Base-by-base conservation (phyloP, 139 green algal species). In the Asterochloris sp. region DNA sequence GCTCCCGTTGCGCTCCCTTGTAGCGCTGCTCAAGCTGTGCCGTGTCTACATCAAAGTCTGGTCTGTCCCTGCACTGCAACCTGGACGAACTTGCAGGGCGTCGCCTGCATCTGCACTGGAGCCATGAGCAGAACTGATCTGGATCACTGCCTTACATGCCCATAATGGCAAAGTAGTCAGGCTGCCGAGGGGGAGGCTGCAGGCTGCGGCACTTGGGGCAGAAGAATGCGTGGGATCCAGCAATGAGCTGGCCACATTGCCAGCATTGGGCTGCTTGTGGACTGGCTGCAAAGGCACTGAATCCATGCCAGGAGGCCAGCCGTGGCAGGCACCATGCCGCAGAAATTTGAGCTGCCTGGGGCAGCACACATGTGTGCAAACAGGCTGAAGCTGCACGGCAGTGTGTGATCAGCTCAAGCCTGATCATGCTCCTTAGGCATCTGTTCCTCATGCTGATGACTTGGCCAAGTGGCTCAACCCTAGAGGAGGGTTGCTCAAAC, bases 1-100 rank as follows among this genome's bases (percentile, higher is more conserved):
- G 73, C 23, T 85, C 79, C 82, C 83, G 87, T 85, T 95, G 92
- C 66, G 94, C 82, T 21, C 54, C 54, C 79, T 91, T 92, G 88
- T 95, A 95, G 6, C 80, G 81, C 54, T 62, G 68, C 78, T 95
- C 92, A 54, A 95, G 87, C 16, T 83, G 24, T 10, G 62, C n/a
- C 8, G 83, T 21, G 54, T 92, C 85, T 10, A 95, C 2, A 21
- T 94, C 86, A 77, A 89, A 95, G 4, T 60, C 82, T 16, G 81
- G 80, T n/a, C 82, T n/a, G 11, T 54, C 62, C 23, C 86, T 90
- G 85, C 74, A 82, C 38, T 54, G 38, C 38, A 54, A 54, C 38
- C 38, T 54, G 38, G 38, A 54, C 38, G 38, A 54, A 54, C 6
- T 54, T 54, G 38, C 38, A 54, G 38, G 38, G 38, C 21, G 66